Evolutionary conservation across 345 rosid genomes (phyloP).

Genomic region (Excoecaria cochinchinensis): DNA sequence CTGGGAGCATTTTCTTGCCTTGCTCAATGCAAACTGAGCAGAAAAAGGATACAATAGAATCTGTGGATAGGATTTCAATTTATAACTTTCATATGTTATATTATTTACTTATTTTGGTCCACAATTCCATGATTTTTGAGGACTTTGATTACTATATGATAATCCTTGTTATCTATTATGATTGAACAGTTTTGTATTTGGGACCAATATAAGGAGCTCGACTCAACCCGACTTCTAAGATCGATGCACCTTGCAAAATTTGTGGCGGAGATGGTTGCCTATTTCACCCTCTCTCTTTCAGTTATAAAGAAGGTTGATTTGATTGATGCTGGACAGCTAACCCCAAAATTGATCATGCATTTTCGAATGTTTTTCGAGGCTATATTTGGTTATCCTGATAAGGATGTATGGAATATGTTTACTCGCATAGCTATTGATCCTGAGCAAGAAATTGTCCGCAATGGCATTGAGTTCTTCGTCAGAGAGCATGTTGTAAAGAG

Average conservation of each 20-base stretch:
- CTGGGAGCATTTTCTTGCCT: not conserved
- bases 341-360: slow-evolving; percentile 68
- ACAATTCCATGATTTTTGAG: not conserved
- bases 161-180: not conserved
- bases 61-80: not conserved
- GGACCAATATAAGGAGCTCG: slow-evolving; percentile 88
- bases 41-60: not conserved
- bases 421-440: slow-evolving; percentile 66
- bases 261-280: slow-evolving; percentile 70
- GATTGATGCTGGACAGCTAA: slow-evolving; percentile 50
- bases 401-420: slow-evolving; percentile 68
- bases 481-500: slow-evolving; percentile 63
- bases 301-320: slow-evolving; percentile 68
- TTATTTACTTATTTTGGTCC: not conserved
- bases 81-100: not conserved
- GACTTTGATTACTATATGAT: not conserved
- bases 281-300: slow-evolving; percentile 69
- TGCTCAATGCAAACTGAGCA: not conserved
- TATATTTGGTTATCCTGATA: slow-evolving; percentile 63
- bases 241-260: slow-evolving; percentile 90
- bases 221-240: slow-evolving; percentile 63
- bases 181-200: slow-evolving; percentile 68
- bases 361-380: slow-evolving; percentile 79
- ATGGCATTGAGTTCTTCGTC: slow-evolving; percentile 66
- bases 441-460: slow-evolving; percentile 63